Conservation (phyloP, 805 yeast species). For the Suhomyces sp. region DNA sequence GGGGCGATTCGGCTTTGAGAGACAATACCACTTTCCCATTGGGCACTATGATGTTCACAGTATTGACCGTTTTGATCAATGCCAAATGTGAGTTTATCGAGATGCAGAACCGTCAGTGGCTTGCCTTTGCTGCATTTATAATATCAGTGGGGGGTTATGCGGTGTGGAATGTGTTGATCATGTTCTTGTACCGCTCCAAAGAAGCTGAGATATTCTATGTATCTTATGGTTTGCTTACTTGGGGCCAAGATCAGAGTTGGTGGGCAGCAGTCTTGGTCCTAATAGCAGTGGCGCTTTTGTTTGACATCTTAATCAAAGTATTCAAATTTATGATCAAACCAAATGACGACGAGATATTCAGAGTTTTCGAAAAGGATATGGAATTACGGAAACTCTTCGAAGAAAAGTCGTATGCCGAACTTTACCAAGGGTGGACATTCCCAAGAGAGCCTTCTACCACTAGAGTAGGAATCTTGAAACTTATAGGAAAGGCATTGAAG, state of each 20-base stretch:
- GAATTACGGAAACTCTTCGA: conserved; percentile 70
- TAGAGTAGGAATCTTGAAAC: conserved; percentile 4
- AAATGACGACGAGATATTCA: conserved; percentile 76
- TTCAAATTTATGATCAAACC: conserved; percentile 56
- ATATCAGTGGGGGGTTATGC: conserved; percentile 84
- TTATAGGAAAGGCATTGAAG: conserved; percentile 19
- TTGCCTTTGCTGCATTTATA: conserved; percentile 61
- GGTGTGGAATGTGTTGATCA: conserved; percentile 76
- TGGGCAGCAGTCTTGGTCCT: conserved; percentile 75
- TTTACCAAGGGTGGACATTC: conserved; percentile 79
- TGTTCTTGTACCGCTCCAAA: conserved; percentile 57
- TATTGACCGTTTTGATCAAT: conserved; percentile 69
- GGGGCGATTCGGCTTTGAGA: conserved; percentile 64
- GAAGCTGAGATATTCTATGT: conserved; percentile 67
- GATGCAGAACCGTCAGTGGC: conserved; percentile 68
- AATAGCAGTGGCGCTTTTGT: conserved; percentile 53
- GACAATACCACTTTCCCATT: conserved; percentile 82
- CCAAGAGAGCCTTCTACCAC: conserved; percentile 41
- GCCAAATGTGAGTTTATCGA: conserved; percentile 78
- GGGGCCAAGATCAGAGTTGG: conserved; percentile 80
- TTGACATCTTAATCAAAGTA: conserved; percentile 65
- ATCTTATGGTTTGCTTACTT: conserved; percentile 62
- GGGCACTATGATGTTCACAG: conserved; percentile 74
- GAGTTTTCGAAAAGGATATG: conserved; percentile 67
- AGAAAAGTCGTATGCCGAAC: conserved; percentile 63